Conservation (phyloP, 805 yeast genomes). For the Kodamaea leandrae region DNA sequence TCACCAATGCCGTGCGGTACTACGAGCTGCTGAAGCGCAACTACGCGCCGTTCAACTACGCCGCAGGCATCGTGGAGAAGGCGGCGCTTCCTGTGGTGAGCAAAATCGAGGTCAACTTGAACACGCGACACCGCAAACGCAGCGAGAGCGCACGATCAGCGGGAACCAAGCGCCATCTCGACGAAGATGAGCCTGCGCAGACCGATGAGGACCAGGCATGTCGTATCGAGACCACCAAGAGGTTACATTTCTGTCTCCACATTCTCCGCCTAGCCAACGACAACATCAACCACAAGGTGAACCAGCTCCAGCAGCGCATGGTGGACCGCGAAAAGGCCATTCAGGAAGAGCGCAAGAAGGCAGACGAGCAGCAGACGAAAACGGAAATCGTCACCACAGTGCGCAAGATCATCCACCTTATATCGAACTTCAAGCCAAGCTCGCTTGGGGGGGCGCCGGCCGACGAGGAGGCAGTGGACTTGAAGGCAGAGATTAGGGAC, state of each 20-base stretch:
- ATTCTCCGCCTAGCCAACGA: constrained; percentile 77
- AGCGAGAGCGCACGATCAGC: constrained; percentile 10
- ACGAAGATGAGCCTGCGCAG: too few species aligned
- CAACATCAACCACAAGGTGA: constrained; percentile 66
- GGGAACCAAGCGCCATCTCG: constrained; percentile 23
- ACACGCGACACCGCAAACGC: constrained; percentile 28
- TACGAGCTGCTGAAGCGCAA: constrained; percentile 45
- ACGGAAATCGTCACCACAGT: constrained; percentile 86
- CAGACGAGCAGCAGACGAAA: constrained; percentile 46
- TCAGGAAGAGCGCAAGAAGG: constrained; percentile 19
- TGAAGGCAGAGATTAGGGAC: constrained; percentile 73
- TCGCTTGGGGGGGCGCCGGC: constrained; percentile 22
- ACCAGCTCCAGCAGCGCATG: constrained; percentile 52
- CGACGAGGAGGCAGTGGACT: constrained; percentile 17
- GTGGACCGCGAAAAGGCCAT: constrained; percentile 42
- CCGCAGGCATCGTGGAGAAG: constrained; percentile 58
- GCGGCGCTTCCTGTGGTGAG: constrained; percentile 55
- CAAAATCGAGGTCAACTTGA: constrained; percentile 46
- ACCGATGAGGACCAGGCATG: constrained; percentile 18
- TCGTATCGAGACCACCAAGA: constrained; percentile 67
- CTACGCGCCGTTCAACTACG: constrained; percentile 53
- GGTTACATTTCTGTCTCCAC: constrained; percentile 76
- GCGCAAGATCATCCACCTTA: constrained; percentile 79
- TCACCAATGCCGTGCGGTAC: constrained; percentile 48
- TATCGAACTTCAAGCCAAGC: constrained; percentile 70